Evolutionary conservation across 306 rosid species (phyloP).

Genomic region (Dryas octopetala): DNA sequence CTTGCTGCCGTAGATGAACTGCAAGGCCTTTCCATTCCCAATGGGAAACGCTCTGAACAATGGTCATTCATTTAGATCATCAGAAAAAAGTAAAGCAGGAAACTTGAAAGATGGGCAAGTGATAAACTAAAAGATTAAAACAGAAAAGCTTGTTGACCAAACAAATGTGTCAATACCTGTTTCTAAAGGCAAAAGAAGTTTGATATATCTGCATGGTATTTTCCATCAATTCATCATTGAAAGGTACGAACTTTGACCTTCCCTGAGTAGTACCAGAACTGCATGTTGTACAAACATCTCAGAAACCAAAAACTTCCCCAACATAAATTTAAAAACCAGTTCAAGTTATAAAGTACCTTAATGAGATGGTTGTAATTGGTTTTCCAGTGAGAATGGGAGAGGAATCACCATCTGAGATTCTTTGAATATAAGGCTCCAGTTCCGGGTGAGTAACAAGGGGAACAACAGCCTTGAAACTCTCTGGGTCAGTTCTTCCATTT

Average conservation of each 20-base stretch:
- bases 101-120: not conserved
- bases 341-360: conserved; percentile 48
- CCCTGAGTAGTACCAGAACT: conserved; percentile 98
- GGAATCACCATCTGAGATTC: conserved; percentile 65
- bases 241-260: conserved; percentile 76
- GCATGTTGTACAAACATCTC: conserved; percentile 24
- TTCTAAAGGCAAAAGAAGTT: conserved; percentile 86
- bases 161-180: conserved; percentile 44
- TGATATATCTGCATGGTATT: conserved; percentile 68
- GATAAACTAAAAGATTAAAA: not conserved
- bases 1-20: conserved; percentile 79
- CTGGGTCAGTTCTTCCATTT: conserved; percentile 74
- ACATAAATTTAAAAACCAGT: conserved; percentile 7
- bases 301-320: conserved; percentile 21
- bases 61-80: conserved; percentile 6
- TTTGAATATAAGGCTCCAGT: conserved; percentile 63
- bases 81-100: conserved; percentile 12
- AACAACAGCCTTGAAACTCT: conserved; percentile 72
- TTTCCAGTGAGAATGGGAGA: conserved; percentile 77
- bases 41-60: conserved; percentile 70
- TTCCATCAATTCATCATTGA: conserved; percentile 82
- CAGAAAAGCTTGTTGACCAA: not conserved
- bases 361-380: conserved; percentile 73
- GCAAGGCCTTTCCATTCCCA: conserved; percentile 71
- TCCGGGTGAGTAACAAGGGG: conserved; percentile 74